phyloP scores from a whole-genome alignment of 805 yeast genomes.

The Candida nitratophila region DNA sequence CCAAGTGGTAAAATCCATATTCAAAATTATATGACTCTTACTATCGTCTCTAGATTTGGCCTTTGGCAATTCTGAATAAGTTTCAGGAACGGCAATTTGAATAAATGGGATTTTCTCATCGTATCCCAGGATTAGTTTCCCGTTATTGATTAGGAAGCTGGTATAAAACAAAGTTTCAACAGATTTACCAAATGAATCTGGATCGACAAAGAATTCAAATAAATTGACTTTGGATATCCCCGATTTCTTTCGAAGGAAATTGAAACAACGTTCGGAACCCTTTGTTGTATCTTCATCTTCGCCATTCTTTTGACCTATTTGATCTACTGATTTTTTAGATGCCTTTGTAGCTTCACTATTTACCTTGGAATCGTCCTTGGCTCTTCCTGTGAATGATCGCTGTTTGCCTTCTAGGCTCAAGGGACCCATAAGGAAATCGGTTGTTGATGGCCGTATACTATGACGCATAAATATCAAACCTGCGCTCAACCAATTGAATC shows the following conservation, averaged over 20 bases:
- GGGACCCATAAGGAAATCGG: slow-evolving; percentile 68
- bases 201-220: slow-evolving; percentile 65
- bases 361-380: slow-evolving; percentile 35
- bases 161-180: slow-evolving; percentile 81
- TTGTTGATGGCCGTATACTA: slow-evolving; percentile 40
- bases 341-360: slow-evolving; percentile 45
- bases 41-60: slow-evolving; percentile 15
- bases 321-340: slow-evolving; percentile 43
- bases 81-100: slow-evolving; percentile 17
- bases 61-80: slow-evolving; percentile 16
- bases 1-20: slow-evolving; percentile 67
- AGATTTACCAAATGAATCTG: slow-evolving; percentile 66
- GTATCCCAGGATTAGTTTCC: slow-evolving; percentile 47
- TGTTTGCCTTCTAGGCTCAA: slow-evolving; percentile 50
- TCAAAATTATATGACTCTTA: slow-evolving; percentile 63
- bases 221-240: slow-evolving; percentile 42
- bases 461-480: slow-evolving; percentile 45
- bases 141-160: slow-evolving; percentile 75
- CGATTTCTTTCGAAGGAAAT: slow-evolving; percentile 24
- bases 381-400: slow-evolving; percentile 25
- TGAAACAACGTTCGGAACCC: slow-evolving; percentile 50
- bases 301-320: slow-evolving; percentile 42
- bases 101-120: slow-evolving; percentile 32
- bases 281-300: slow-evolving; percentile 52
- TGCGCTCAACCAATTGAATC: slow-evolving; percentile 50